Percentiles rank a stretch among this genome's conserved stretches.
Conservation (phyloP, 73 alveolate genomes). For the Paramecium biaurelia region DNA sequence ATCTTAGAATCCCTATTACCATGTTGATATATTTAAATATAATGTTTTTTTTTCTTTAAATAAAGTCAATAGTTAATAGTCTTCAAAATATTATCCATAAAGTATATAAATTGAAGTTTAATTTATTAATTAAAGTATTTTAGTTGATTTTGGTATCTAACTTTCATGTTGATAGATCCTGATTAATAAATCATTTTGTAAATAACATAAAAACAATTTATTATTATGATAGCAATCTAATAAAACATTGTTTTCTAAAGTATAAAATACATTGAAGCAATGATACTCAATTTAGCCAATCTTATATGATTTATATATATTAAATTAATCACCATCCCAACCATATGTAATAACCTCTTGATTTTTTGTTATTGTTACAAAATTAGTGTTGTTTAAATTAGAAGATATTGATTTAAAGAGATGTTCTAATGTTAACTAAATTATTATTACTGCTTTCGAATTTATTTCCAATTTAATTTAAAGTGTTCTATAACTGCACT, state of each 20-base stretch:
- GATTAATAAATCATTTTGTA: neutral
- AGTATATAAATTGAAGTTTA: neutral
- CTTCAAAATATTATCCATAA: neutral
- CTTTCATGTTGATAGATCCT: neutral
- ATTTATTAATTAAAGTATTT: neutral
- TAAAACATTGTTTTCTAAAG: neutral
- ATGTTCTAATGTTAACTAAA: neutral
- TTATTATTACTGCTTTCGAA: neutral
- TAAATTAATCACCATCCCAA: neutral
- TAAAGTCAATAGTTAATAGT: neutral
- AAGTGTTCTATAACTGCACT: neutral
- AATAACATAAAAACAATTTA: neutral
- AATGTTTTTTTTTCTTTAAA: neutral
- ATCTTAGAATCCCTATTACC: neutral
- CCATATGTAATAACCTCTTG: neutral
- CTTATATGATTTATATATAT: neutral
- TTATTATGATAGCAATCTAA: neutral
- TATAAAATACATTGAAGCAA: neutral
- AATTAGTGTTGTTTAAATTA: neutral
- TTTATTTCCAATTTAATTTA: neutral
- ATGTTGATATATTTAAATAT: neutral
- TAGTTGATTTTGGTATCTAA: neutral
- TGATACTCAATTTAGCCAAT: neutral
- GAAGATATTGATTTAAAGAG: neutral
- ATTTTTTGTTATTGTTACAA: neutral